These are phyloP conservation scores for Euphorbia schlechtendalii DNA, from an alignment of 441 rosid genomes.

Conservation along the genomic window DNA sequence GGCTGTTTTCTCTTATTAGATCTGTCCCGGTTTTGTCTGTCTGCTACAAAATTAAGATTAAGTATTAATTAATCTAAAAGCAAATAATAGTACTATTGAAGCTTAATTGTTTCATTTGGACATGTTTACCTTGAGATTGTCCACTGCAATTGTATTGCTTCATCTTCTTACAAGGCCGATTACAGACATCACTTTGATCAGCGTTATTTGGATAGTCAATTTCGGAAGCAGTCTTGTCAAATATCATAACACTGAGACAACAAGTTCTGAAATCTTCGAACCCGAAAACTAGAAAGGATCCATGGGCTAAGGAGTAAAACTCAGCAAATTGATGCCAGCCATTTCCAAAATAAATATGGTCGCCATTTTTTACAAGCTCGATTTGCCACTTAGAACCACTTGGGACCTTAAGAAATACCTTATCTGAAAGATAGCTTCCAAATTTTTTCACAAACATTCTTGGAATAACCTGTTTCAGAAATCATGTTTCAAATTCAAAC, in stretches of 20 bases:
- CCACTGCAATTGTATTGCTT: not conserved
- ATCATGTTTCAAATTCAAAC: too few species aligned
- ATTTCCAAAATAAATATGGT: not conserved
- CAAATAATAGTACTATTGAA: too few species aligned
- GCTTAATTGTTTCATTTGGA: too few species aligned
- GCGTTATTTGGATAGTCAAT: too few species aligned
- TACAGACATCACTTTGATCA: too few species aligned
- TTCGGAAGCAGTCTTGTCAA: too few species aligned
- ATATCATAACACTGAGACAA: constrained; percentile 26
- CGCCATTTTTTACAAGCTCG: not conserved
- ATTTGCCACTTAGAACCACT: constrained; percentile 3
- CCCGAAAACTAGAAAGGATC: too few species aligned
- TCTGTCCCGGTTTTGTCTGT: not conserved
- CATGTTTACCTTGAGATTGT: not conserved
- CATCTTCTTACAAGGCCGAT: not conserved
- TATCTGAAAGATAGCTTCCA: constrained; percentile 10
- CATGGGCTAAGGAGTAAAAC: constrained; percentile 27
- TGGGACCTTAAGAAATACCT: not conserved
- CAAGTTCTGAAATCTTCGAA: constrained; percentile 14
- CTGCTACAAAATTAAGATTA: not conserved
- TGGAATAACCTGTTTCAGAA: constrained; percentile 13
- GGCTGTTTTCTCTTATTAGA: not conserved
- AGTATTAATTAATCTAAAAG: too few species aligned
- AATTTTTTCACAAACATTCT: constrained; percentile 6
- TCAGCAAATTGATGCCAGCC: constrained; percentile 41